Percentiles rank a stretch among this genome's conserved stretches.
Evolutionary conservation across 345 rosid species (phyloP).

Genomic region (Dipteronia dyeriana): DNA sequence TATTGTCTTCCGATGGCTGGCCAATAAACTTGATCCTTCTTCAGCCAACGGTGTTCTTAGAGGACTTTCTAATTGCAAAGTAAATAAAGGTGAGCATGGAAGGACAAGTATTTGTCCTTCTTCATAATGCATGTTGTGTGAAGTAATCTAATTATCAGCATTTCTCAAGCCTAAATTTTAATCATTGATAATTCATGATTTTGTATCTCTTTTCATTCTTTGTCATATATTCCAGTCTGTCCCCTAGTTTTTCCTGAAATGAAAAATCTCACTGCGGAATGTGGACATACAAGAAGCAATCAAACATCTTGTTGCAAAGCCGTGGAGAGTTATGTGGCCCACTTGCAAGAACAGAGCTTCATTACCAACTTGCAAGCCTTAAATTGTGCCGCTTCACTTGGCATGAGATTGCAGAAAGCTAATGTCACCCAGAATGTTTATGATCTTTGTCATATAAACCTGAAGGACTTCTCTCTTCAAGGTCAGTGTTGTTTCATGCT

Average conservation of each 20-base stretch:
- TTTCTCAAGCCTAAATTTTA: too few relatives aligned
- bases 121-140: not conserved
- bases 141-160: not conserved
- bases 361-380: slow-evolving; percentile 63
- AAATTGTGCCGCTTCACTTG: slow-evolving; percentile 57
- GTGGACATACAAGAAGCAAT: slow-evolving; percentile 36
- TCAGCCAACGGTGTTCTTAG: slow-evolving; percentile 48
- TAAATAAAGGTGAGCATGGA: slow-evolving; percentile 45
- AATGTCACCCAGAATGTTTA: slow-evolving; percentile 47
- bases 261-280: slow-evolving; percentile 34
- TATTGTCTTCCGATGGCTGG: slow-evolving; percentile 55
- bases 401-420: slow-evolving; percentile 48
- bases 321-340: slow-evolving; percentile 51
- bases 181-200: too few relatives aligned
- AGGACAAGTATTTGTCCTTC: not conserved
- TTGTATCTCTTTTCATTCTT: too few relatives aligned
- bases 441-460: slow-evolving; percentile 56
- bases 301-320: slow-evolving; percentile 47
- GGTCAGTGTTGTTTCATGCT: slow-evolving; percentile 29
- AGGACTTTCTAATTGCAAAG: slow-evolving; percentile 55
- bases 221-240: slow-evolving; percentile 47
- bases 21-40: slow-evolving; percentile 49
- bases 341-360: slow-evolving; percentile 59
- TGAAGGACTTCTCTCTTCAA: slow-evolving; percentile 69
- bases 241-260: slow-evolving; percentile 50